Conservation (phyloP, 202 grass and related monocot species). For the Setaria italica region DNA sequence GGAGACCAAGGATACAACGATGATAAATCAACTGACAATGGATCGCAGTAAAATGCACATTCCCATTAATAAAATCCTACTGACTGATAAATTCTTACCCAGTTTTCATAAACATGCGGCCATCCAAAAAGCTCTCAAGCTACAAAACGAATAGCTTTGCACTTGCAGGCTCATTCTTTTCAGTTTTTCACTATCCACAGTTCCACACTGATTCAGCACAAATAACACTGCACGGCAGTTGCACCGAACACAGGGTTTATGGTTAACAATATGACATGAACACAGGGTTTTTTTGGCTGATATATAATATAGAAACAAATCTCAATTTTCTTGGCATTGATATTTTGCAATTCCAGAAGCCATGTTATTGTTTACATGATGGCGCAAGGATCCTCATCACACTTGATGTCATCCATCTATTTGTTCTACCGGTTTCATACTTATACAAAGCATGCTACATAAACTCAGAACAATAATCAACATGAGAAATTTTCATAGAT, state of each 20-base stretch:
- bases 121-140: not conserved
- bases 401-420: not conserved
- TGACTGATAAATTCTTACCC: not conserved
- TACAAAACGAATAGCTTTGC: not conserved
- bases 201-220: not conserved
- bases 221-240: not conserved
- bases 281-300: not conserved
- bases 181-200: not conserved
- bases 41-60: not conserved
- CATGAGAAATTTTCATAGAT: not conserved
- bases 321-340: not conserved
- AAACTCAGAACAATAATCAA: not conserved
- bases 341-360: not conserved
- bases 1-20: no score
- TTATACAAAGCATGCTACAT: not conserved
- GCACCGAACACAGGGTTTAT: not conserved
- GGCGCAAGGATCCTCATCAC: not conserved
- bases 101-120: not conserved
- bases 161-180: not conserved
- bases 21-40: not conserved
- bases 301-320: not conserved
- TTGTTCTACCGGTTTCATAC: not conserved
- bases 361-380: not conserved
- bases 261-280: not conserved
- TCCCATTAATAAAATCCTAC: not conserved